phyloP scores from a whole-genome alignment of 805 yeast species.

The Ogataea angusta region DNA sequence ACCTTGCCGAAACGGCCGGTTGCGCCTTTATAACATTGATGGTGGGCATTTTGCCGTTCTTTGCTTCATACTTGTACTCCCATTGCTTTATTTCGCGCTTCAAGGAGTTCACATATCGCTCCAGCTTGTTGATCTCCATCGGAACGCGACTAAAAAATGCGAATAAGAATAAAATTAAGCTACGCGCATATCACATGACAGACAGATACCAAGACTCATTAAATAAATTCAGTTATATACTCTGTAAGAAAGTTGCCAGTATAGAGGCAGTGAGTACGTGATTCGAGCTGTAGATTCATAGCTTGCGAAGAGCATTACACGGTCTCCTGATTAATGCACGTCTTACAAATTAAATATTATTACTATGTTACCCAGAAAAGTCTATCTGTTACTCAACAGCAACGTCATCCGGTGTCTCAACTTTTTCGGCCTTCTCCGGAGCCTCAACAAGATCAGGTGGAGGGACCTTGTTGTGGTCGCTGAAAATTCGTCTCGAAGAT shows the following conservation, averaged over 20 bases:
- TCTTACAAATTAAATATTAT: background rate
- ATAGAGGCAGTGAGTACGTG: too few relatives aligned
- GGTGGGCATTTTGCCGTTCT: constrained; percentile 36
- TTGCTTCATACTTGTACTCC: constrained; percentile 45
- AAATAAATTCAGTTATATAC: too few relatives aligned
- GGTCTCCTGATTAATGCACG: background rate
- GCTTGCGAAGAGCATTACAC: too few relatives aligned
- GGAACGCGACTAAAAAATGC: constrained; percentile 5
- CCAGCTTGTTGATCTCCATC: constrained; percentile 17
- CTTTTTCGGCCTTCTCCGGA: constrained; percentile 1
- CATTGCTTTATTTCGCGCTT: constrained; percentile 49
- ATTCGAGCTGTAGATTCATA: too few relatives aligned
- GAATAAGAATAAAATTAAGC: too few relatives aligned
- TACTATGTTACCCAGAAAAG: constrained; percentile 2
- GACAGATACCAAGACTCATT: too few relatives aligned
- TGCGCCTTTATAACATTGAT: constrained; percentile 45
- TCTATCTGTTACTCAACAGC: constrained; percentile 3
- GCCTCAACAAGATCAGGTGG: background rate
- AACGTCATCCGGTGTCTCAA: constrained; percentile 3
- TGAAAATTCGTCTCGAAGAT: constrained; percentile 23
- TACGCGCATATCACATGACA: too few relatives aligned
- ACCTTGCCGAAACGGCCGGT: constrained; percentile 33
- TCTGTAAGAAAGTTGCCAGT: too few relatives aligned
- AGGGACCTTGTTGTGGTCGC: constrained; percentile 14
- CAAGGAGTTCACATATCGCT: constrained; percentile 23